These are phyloP conservation scores for Trichomonascaceae sp. DNA, from an alignment of 1,139 yeast species.

Conservation along the genomic window DNA sequence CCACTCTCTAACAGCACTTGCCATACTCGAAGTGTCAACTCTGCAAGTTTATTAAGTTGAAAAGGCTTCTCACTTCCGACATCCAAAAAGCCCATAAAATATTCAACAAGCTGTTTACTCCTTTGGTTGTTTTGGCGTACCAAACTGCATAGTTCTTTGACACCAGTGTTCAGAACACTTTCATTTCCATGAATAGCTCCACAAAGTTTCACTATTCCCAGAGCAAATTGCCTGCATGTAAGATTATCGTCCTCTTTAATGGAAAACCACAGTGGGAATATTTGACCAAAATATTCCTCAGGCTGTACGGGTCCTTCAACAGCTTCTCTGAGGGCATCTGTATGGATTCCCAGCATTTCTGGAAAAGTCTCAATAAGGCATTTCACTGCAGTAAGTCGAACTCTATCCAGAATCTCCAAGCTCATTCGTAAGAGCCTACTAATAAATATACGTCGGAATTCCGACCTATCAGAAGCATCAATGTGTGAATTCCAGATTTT, in stretches of 20 bases:
- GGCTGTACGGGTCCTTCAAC: conserved; percentile 10
- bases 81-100: background rate
- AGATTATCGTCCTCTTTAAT: background rate
- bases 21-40: conserved; percentile 1
- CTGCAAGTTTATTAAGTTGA: background rate
- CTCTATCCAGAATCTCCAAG: conserved; percentile 44
- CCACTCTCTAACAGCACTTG: conserved; percentile 2
- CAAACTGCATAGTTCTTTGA: background rate
- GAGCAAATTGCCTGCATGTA: background rate
- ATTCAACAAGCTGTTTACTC: background rate
- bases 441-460: conserved; percentile 20
- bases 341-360: conserved; percentile 1
- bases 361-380: conserved; percentile 19
- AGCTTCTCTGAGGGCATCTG: conserved; percentile 10
- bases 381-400: conserved; percentile 31
- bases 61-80: background rate
- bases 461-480: background rate
- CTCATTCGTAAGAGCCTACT: conserved; percentile 47
- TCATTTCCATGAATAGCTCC: conserved; percentile 1
- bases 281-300: conserved; percentile 10
- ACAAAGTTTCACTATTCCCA: conserved; percentile 6
- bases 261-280: conserved; percentile 1
- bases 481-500: conserved; percentile 2
- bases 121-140: background rate
- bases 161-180: background rate